Percentiles rank a stretch among this genome's conserved stretches.
phyloP scores from a whole-genome alignment of 2,329 filamentous ascomycete species.

The Pestalotiopsis sp. region DNA sequence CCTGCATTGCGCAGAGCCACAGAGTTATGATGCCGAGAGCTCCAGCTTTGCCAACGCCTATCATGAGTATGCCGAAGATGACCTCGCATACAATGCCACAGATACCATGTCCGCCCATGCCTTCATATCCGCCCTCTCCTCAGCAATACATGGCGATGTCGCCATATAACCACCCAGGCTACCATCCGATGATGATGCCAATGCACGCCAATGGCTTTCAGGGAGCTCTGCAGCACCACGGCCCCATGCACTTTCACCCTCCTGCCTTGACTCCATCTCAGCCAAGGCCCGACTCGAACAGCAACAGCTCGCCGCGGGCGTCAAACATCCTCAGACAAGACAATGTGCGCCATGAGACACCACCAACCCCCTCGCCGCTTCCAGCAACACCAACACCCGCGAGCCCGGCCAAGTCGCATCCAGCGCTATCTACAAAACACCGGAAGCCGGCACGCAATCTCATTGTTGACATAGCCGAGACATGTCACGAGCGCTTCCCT shows the following conservation, averaged over 20 bases:
- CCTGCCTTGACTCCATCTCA: background rate
- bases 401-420: constrained; percentile 25
- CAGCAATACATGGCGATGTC: constrained; percentile 32
- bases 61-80: constrained; percentile 21
- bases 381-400: constrained; percentile 1
- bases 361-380: background rate
- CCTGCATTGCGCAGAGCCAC: constrained; percentile 30
- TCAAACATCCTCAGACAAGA: background rate
- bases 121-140: constrained; percentile 27
- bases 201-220: constrained; percentile 22
- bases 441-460: constrained; percentile 40
- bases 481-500: constrained; percentile 48
- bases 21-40: constrained; percentile 27
- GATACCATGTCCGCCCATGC: constrained; percentile 19
- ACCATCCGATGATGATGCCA: constrained; percentile 30
- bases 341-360: background rate
- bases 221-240: constrained; percentile 18
- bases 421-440: constrained; percentile 28
- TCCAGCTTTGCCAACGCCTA: constrained; percentile 29
- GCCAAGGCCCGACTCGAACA: background rate
- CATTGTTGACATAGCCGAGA: constrained; percentile 53
- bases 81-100: constrained; percentile 4
- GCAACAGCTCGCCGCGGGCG: background rate
- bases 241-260: background rate
- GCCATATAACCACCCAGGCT: constrained; percentile 21